phyloP scores from a whole-genome alignment of 225 moss, liverwort and hornwort species.

The Straminergon stramineum region DNA sequence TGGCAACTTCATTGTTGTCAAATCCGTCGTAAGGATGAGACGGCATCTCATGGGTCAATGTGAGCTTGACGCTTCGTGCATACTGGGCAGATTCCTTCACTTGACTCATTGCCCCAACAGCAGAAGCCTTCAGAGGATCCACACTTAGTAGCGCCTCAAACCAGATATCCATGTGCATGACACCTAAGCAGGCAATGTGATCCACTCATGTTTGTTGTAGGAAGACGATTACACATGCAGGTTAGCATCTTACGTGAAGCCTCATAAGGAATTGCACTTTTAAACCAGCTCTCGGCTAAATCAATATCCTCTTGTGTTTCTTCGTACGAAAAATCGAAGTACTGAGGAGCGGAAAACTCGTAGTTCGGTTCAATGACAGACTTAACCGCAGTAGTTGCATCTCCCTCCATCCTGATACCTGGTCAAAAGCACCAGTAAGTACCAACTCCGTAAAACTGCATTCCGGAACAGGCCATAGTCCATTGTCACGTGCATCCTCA shows the following conservation, averaged over 20 bases:
- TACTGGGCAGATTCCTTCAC: neutral
- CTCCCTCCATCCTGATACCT: constrained; percentile 29
- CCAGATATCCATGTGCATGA: neutral
- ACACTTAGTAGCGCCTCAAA: no score
- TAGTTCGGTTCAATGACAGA: constrained; percentile 36
- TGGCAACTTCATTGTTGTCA: neutral
- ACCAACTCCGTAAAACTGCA: neutral
- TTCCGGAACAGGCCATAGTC: neutral
- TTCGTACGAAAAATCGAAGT: constrained; percentile 43
- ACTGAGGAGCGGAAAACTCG: constrained; percentile 51
- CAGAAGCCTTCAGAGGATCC: neutral
- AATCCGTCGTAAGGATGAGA: neutral
- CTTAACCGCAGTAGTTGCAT: neutral
- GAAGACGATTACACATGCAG: neutral
- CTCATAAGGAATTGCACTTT: constrained; percentile 37
- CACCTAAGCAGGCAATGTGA: no score
- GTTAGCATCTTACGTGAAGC: constrained; percentile 30
- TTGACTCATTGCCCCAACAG: neutral
- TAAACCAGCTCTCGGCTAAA: constrained; percentile 51
- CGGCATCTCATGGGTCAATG: neutral
- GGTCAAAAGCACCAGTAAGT: neutral
- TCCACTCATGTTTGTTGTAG: neutral
- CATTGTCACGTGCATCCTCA: neutral
- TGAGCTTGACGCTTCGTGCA: neutral
- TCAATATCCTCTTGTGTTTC: constrained; percentile 47